These are phyloP conservation scores for Aspergillus taichungensis DNA, from an alignment of 495 filamentous ascomycete species.

Conservation along the genomic window DNA sequence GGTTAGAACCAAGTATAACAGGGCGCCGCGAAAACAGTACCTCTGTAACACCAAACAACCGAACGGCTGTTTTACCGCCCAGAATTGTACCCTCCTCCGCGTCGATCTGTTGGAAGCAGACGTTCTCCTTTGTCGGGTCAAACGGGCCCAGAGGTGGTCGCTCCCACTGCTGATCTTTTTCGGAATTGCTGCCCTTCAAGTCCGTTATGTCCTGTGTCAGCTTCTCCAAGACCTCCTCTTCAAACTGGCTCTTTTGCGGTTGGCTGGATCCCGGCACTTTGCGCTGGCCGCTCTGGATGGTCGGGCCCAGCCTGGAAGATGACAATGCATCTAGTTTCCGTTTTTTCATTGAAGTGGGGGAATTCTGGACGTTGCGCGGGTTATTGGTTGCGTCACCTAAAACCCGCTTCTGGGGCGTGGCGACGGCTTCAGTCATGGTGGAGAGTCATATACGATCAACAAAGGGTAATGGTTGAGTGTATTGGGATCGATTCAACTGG, in stretches of 20 bases:
- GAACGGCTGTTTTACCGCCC: conserved; percentile 65
- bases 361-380: conserved; percentile 34
- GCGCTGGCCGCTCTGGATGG: conserved; percentile 45
- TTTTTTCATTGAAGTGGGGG: conserved; percentile 59
- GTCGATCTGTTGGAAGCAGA: conserved; percentile 94
- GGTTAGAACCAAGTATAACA: conserved; percentile 5
- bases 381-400: conserved; percentile 50
- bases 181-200: conserved; percentile 74
- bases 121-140: conserved; percentile 56
- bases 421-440: conserved; percentile 43
- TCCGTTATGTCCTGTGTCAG: conserved; percentile 84
- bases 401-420: conserved; percentile 48
- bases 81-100: conserved; percentile 75
- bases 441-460: conserved; percentile 7
- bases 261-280: conserved; percentile 67
- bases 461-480: not conserved
- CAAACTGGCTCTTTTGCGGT: conserved; percentile 78
- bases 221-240: conserved; percentile 88
- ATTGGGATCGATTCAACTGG: too few relatives aligned
- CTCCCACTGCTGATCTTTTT: conserved; percentile 92
- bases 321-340: conserved; percentile 58
- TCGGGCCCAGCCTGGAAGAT: conserved; percentile 46
- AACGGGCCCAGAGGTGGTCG: conserved; percentile 68
- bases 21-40: conserved; percentile 24
- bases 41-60: conserved; percentile 97